These are phyloP conservation scores for Ceratobasidium sp. DNA, from an alignment of 1,284 basidiomycete genomes.

Conservation along the genomic window DNA sequence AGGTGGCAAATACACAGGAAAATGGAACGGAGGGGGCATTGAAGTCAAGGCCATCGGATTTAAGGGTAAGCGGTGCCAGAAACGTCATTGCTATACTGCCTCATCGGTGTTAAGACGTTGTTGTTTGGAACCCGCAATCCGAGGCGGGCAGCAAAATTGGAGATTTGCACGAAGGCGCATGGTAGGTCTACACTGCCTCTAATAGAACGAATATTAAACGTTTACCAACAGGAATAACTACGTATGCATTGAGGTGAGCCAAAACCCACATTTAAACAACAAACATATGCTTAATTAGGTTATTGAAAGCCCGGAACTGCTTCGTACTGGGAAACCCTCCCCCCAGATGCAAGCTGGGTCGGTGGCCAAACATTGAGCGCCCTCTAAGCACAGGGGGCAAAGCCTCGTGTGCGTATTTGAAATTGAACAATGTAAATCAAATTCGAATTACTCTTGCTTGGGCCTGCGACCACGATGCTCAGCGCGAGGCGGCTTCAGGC, in stretches of 20 bases:
- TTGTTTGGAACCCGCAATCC: conserved; percentile 88
- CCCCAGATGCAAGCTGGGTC: conserved; percentile 76
- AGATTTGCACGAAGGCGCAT: conserved; percentile 89
- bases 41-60: conserved; percentile 72
- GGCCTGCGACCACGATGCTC: conserved; percentile 28
- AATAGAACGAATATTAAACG: neutral
- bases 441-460: conserved; percentile 36
- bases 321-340: conserved; percentile 71
- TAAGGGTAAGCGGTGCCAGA: conserved; percentile 56
- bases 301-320: conserved; percentile 80
- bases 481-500: neutral
- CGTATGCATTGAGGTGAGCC: conserved; percentile 72
- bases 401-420: conserved; percentile 5
- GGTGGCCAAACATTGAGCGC: conserved; percentile 75
- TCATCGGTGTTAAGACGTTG: conserved; percentile 64
- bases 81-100: neutral
- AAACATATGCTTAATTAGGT: neutral
- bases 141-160: conserved; percentile 76
- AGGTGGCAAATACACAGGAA: conserved; percentile 66
- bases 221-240: conserved; percentile 75
- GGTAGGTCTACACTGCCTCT: conserved; percentile 65
- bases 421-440: conserved; percentile 31
- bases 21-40: conserved; percentile 70
- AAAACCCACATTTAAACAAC: neutral
- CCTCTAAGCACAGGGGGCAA: conserved; percentile 47